Conservation (phyloP, 1,139 yeast species). For the Zhuliangozyma blackwelliae region DNA sequence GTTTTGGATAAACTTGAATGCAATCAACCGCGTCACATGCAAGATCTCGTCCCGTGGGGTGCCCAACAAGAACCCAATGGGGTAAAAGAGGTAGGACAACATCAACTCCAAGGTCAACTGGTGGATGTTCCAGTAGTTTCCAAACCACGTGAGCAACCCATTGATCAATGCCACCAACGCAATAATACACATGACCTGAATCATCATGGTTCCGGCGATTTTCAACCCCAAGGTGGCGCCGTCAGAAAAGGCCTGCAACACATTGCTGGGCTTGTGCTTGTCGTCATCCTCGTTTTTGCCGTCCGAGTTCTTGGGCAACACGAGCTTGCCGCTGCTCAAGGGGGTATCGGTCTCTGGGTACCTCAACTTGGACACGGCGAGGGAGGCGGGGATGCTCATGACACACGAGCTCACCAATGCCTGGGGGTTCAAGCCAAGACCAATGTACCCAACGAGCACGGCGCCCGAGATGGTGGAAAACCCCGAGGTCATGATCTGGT, state of each 20-base stretch:
- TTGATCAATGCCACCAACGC: constrained; percentile 57
- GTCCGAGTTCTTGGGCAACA: constrained; percentile 37
- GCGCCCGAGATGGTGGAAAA: constrained; percentile 68
- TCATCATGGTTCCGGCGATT: constrained; percentile 58
- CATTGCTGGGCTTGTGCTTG: constrained; percentile 46
- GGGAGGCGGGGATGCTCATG: constrained; percentile 67
- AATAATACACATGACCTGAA: constrained; percentile 62
- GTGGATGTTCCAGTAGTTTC: constrained; percentile 57
- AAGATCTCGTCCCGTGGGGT: constrained; percentile 56
- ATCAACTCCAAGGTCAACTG: constrained; percentile 53
- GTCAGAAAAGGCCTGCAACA: constrained; percentile 60
- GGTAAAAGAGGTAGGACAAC: constrained; percentile 56
- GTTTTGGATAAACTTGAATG: constrained; percentile 58
- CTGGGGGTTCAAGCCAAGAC: constrained; percentile 61
- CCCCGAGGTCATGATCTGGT: constrained; percentile 64
- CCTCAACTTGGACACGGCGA: constrained; percentile 61
- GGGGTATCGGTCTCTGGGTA: constrained; percentile 60
- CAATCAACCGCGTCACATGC: constrained; percentile 49
- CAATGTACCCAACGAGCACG: constrained; percentile 61
- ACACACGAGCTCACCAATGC: constrained; percentile 66
- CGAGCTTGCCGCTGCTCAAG: constrained; percentile 46
- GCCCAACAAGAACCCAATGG: constrained; percentile 59
- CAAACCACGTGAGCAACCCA: constrained; percentile 61
- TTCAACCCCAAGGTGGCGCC: constrained; percentile 61
- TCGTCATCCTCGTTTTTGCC: constrained; percentile 27